Evolutionary conservation across 2,329 filamentous ascomycete genomes (phyloP).

Genomic region (Purpureocillium takamizusanense): DNA sequence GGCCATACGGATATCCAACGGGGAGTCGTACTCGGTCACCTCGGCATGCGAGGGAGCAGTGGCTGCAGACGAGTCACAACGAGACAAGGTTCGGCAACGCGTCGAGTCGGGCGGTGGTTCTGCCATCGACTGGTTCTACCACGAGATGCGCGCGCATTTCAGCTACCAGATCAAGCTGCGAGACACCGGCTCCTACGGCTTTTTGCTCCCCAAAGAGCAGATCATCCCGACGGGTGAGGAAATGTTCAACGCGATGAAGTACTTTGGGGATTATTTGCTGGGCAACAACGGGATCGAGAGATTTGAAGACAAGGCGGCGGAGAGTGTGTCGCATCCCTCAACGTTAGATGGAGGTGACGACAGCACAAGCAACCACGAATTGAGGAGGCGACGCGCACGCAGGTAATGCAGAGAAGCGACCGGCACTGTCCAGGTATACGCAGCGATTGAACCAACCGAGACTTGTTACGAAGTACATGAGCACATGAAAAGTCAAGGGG

Average conservation of each 20-base stretch:
- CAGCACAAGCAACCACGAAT: conserved; percentile 13
- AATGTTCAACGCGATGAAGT: conserved; percentile 71
- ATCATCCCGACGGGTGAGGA: conserved; percentile 89
- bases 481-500: no score
- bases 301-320: conserved; percentile 13
- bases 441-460: no score
- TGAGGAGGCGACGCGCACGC: conserved; percentile 18
- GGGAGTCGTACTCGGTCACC: conserved; percentile 66
- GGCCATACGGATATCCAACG: conserved; percentile 72
- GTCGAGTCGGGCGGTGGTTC: conserved; percentile 75
- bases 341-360: conserved; percentile 7
- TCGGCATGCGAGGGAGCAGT: conserved; percentile 82
- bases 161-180: conserved; percentile 92
- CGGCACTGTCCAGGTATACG: no score
- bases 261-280: conserved; percentile 72
- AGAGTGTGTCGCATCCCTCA: conserved; percentile 8
- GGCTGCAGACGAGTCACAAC: conserved; percentile 13
- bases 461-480: no score
- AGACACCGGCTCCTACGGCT: conserved; percentile 90
- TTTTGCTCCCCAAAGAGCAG: conserved; percentile 75
- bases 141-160: conserved; percentile 71
- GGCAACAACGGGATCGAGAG: conserved; percentile 59
- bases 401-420: conserved; percentile 12
- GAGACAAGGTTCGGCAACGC: conserved; percentile 22
- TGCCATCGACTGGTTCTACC: conserved; percentile 92